phyloP scores from a whole-genome alignment of 768 basidiomycete genomes.

The Termitomyces sp. region DNA sequence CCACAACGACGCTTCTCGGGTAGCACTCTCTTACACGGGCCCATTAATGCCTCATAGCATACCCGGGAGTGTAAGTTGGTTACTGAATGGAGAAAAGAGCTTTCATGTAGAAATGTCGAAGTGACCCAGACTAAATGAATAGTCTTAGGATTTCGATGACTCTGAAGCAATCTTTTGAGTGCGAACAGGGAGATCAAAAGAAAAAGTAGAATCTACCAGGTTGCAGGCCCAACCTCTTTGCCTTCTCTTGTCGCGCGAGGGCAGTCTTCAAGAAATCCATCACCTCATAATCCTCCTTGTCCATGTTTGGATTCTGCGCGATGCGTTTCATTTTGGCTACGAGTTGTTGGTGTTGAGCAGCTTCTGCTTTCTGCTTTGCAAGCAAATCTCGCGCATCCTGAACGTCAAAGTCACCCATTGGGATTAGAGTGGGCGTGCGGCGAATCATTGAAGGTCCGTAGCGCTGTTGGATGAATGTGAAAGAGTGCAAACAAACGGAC shows the following conservation, averaged over 20 bases:
- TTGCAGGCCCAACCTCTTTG: slow-evolving; percentile 24
- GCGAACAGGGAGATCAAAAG: neutral
- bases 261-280: slow-evolving; percentile 29
- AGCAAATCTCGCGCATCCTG: slow-evolving; percentile 71
- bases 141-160: slow-evolving; percentile 8
- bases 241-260: slow-evolving; percentile 24
- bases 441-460: slow-evolving; percentile 56
- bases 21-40: neutral
- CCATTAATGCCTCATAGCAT: neutral
- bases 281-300: slow-evolving; percentile 28
- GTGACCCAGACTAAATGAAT: neutral
- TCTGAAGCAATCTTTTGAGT: neutral
- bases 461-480: slow-evolving; percentile 1
- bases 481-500: slow-evolving; percentile 19
- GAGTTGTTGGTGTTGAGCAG: slow-evolving; percentile 36
- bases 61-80: neutral
- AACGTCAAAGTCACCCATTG: slow-evolving; percentile 73
- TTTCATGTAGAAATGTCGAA: neutral
- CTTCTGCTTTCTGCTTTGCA: slow-evolving; percentile 43
- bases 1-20: neutral
- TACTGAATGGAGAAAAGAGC: neutral
- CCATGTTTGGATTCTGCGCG: slow-evolving; percentile 36
- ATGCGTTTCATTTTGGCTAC: slow-evolving; percentile 44
- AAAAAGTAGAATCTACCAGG: slow-evolving; percentile 15
- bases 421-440: slow-evolving; percentile 71